Conservation (phyloP, 169 alveolate species). For the Plasmodium cynomolgi region DNA sequence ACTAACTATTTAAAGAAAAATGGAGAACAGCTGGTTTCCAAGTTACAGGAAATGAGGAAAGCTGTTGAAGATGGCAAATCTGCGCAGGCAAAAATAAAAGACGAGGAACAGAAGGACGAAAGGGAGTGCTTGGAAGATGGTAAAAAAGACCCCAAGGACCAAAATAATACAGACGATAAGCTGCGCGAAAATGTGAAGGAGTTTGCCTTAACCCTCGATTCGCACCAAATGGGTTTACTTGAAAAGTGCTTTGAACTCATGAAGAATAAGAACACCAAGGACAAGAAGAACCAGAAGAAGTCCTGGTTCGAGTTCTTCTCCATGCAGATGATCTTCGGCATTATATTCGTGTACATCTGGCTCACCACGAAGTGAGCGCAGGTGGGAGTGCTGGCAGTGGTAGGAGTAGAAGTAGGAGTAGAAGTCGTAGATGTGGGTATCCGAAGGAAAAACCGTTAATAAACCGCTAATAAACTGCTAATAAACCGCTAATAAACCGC, state of each 20-base stretch:
- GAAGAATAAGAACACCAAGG: slow-evolving; percentile 37
- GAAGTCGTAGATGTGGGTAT: not conserved
- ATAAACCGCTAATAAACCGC: too few relatives aligned
- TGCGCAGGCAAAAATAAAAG: not conserved
- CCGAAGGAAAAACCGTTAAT: not conserved
- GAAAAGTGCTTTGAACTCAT: slow-evolving; percentile 65
- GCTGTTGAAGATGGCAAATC: not conserved
- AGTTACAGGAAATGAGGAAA: slow-evolving; percentile 65
- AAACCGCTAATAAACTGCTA: not conserved
- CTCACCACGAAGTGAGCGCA: slow-evolving; percentile 35
- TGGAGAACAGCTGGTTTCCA: slow-evolving; percentile 39
- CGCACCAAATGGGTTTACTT: slow-evolving; percentile 62
- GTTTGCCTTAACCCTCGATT: slow-evolving; percentile 65
- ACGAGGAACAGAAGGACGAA: not conserved
- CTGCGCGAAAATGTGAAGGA: slow-evolving; percentile 26
- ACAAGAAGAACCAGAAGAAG: slow-evolving; percentile 36
- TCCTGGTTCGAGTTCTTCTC: slow-evolving; percentile 74
- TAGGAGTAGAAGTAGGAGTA: not conserved
- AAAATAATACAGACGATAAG: not conserved
- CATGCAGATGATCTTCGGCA: slow-evolving; percentile 63
- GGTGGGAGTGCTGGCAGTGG: not conserved
- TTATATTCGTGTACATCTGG: slow-evolving; percentile 73
- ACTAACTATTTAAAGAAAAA: slow-evolving; percentile 63
- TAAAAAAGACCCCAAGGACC: slow-evolving; percentile 21
- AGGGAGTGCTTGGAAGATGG: slow-evolving; percentile 15